Percentiles rank a stretch among this genome's conserved stretches.
Conservation (phyloP, 805 yeast genomes). For the Candida tammaniensis region DNA sequence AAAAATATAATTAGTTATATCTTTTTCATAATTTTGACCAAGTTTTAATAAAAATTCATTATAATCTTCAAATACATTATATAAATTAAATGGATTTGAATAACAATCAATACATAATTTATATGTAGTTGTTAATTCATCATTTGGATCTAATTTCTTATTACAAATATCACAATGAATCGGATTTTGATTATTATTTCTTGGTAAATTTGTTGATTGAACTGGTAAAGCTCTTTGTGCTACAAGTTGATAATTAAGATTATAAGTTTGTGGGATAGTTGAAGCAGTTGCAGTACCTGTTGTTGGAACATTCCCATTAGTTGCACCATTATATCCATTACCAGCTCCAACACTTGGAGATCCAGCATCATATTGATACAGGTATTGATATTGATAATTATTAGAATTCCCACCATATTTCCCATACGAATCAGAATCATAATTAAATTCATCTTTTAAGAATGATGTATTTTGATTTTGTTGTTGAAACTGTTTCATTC, state of each 20-base stretch:
- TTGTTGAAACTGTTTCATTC: constrained; percentile 44
- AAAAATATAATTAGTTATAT: constrained; percentile 17
- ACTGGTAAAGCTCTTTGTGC: constrained; percentile 17
- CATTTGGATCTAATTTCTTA: constrained; percentile 20
- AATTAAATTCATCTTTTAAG: constrained; percentile 17
- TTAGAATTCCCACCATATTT: constrained; percentile 9
- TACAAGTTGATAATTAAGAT: constrained; percentile 14
- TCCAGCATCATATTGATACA: constrained; percentile 5
- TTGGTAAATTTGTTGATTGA: constrained; percentile 14
- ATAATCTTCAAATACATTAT: constrained; percentile 25
- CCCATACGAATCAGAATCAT: constrained; percentile 17
- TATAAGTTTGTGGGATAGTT: constrained; percentile 11
- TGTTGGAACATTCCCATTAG: constrained; percentile 1
- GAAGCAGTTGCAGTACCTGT: constrained; percentile 10
- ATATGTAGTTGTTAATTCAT: constrained; percentile 23
- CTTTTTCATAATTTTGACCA: constrained; percentile 13
- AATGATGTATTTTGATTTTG: constrained; percentile 26
- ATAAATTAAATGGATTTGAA: constrained; percentile 26
- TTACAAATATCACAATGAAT: constrained; percentile 27
- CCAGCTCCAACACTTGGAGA: background rate
- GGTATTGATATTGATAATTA: constrained; percentile 11
- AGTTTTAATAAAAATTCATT: constrained; percentile 24
- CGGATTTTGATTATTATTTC: constrained; percentile 1
- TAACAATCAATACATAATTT: constrained; percentile 28
- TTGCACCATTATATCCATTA: constrained; percentile 1